Conservation (phyloP, 1,284 basidiomycete genomes). For the Athelia sp. region DNA sequence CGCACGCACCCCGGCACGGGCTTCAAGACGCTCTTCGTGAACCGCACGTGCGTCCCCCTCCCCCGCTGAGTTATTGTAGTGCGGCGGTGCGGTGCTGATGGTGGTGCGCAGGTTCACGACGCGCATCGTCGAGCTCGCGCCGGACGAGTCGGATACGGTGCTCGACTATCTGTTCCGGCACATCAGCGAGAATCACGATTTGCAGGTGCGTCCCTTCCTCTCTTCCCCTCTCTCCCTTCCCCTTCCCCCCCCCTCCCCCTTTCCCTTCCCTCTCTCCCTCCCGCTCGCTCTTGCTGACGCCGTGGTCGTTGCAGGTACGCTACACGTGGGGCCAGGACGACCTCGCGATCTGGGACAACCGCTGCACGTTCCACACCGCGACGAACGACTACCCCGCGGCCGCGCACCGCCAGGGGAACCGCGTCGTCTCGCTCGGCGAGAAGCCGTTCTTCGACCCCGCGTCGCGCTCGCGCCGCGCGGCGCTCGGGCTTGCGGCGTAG, state of each 20-base stretch:
- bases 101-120: constrained; percentile 45
- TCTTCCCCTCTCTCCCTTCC: too few species aligned
- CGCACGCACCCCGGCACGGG: constrained; percentile 61
- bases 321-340: constrained; percentile 46
- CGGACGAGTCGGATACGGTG: constrained; percentile 51
- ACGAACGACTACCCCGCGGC: constrained; percentile 48
- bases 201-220: constrained; percentile 58
- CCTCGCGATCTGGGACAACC: constrained; percentile 54
- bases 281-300: too few species aligned
- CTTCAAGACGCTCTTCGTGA: constrained; percentile 63
- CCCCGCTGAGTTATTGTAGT: constrained; percentile 18
- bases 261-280: too few species aligned
- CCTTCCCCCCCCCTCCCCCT: too few species aligned
- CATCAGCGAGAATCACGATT: constrained; percentile 54
- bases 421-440: constrained; percentile 62
- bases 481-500: constrained; percentile 18
- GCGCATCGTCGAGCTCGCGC: constrained; percentile 54
- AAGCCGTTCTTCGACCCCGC: constrained; percentile 53
- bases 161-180: constrained; percentile 45
- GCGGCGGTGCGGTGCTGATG: background rate
- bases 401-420: constrained; percentile 41
- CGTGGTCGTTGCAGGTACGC: constrained; percentile 33
- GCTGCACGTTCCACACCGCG: constrained; percentile 48
- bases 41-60: constrained; percentile 23
- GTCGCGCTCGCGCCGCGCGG: constrained; percentile 41